Base-by-base conservation (phyloP, 1,139 yeast genomes). In the Scheffersomyces parashehatae region DNA sequence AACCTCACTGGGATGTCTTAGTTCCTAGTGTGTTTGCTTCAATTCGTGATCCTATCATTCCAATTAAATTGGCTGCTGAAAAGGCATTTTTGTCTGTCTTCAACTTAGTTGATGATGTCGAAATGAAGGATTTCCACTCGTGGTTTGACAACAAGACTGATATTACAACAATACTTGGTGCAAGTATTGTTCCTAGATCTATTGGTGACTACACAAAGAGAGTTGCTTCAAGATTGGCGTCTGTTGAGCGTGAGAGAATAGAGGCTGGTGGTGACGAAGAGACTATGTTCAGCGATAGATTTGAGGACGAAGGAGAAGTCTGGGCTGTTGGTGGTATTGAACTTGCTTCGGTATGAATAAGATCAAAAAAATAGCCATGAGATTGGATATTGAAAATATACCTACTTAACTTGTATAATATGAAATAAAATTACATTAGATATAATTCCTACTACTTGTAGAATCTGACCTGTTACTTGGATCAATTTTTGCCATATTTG, bases 61-160 rank as follows among this genome's bases (percentile, higher is more conserved):
- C 99, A 3, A 85, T 93, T 54, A 90, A 90, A 59, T 75, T 93
- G 50, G 97, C 98, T 0, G 96, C 97, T 4, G 99, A 93, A 64
- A 89, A 89, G 70, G 91, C 96, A 1, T 91, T 79, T 62, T 65
- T 91, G 55, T 81, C 90, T 2, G 65, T 89, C 15, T 84, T 90
- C 62, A 73, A 78, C 44, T 70, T 91, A 51, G 83, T 88, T 26
- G 90, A 85, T 35, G 93, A 88, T 48, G 77, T 70, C n/a, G 73
- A 75, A n/a, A 68, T 79, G 67, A 64, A 53, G 1, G 60, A 65
- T 26, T 88, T 88, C 68, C 78, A 77, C 40, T 55, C 59, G 11
- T 93, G 97, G 97, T 69, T 73, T 46, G 60, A 56, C 3, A 59
- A 58, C 12, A 61, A 65, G 51, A 46, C 52, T 3, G 49, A 51